Evolutionary conservation across 2,329 filamentous ascomycete genomes (phyloP).

Genomic region (Pyrenophora seminiperda): DNA sequence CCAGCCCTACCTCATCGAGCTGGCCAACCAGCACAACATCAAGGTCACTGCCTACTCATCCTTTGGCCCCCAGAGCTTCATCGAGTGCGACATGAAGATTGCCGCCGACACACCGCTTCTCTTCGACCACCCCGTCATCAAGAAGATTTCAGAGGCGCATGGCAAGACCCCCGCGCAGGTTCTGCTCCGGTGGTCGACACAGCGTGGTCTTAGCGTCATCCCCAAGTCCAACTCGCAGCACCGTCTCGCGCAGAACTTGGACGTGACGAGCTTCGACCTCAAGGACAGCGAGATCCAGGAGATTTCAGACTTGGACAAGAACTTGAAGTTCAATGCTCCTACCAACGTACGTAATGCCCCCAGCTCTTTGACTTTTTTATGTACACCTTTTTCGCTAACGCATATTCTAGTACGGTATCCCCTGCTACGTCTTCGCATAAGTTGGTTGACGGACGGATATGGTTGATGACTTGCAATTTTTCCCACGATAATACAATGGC

Average conservation of each 20-base stretch:
- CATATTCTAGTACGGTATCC: conserved; percentile 41
- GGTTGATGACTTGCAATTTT: neutral
- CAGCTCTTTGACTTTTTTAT: neutral
- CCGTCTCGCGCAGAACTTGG: conserved; percentile 42
- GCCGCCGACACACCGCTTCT: conserved; percentile 40
- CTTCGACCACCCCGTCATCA: conserved; percentile 62
- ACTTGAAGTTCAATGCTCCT: conserved; percentile 42
- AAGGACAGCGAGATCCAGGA: conserved; percentile 35
- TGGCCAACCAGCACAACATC: conserved; percentile 42
- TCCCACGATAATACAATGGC: neutral
- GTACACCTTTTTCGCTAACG: conserved; percentile 17
- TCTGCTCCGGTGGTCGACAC: conserved; percentile 86
- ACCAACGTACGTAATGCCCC: conserved; percentile 38
- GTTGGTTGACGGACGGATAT: neutral
- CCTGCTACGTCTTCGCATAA: conserved; percentile 44
- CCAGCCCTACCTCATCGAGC: conserved; percentile 41
- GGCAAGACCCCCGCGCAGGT: conserved; percentile 77
- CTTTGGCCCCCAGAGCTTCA: conserved; percentile 54
- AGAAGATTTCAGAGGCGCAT: conserved; percentile 67
- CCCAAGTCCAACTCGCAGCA: conserved; percentile 44
- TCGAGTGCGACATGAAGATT: conserved; percentile 45
- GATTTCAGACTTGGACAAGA: conserved; percentile 40
- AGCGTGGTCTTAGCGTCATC: conserved; percentile 55
- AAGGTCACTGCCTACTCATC: conserved; percentile 47
- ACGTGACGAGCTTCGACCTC: conserved; percentile 40